These are phyloP conservation scores for Pisolithus marmoratus DNA, from an alignment of 768 basidiomycete genomes.

Conservation along the genomic window DNA sequence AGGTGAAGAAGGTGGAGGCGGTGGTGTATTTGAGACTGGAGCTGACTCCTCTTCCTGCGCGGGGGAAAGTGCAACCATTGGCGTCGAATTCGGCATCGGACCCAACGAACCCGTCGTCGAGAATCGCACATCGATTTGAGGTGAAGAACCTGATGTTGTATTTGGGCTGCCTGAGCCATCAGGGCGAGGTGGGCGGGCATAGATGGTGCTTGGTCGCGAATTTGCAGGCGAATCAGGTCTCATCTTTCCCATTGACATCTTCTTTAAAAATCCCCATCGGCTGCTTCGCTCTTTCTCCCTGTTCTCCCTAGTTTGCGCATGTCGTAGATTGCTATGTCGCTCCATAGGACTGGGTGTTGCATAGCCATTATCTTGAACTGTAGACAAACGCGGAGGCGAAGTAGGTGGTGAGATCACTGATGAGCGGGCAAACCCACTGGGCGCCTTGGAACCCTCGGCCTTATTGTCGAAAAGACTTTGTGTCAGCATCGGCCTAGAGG, in stretches of 20 bases:
- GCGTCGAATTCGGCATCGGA: slow-evolving; percentile 34
- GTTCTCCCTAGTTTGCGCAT: slow-evolving; percentile 6
- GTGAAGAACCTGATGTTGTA: slow-evolving; percentile 38
- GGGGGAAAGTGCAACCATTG: slow-evolving; percentile 24
- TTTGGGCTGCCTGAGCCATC: slow-evolving; percentile 20
- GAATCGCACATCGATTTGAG: slow-evolving; percentile 65
- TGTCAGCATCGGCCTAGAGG: slow-evolving; percentile 35
- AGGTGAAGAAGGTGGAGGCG: slow-evolving; percentile 5
- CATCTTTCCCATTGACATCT: slow-evolving; percentile 98
- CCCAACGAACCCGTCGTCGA: slow-evolving; percentile 66
- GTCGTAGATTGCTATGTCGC: slow-evolving; percentile 17
- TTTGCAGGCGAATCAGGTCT: slow-evolving; percentile 49
- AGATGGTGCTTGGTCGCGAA: slow-evolving; percentile 34
- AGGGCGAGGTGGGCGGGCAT: slow-evolving; percentile 10
- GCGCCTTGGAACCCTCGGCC: slow-evolving; percentile 26
- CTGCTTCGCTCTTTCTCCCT: slow-evolving; percentile 57
- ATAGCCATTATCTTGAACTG: slow-evolving; percentile 8
- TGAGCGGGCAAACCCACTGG: slow-evolving; percentile 13
- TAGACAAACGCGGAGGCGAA: slow-evolving; percentile 22
- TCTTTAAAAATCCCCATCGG: slow-evolving; percentile 94
- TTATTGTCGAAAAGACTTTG: slow-evolving; percentile 48
- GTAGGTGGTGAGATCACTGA: slow-evolving; percentile 21
- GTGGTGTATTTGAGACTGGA: slow-evolving; percentile 2
- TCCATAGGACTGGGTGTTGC: slow-evolving; percentile 19
- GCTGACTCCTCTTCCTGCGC: slow-evolving; percentile 16